These are phyloP conservation scores for Blastobotrys illinoisensis DNA, from an alignment of 1,139 yeast genomes.

Conservation along the genomic window DNA sequence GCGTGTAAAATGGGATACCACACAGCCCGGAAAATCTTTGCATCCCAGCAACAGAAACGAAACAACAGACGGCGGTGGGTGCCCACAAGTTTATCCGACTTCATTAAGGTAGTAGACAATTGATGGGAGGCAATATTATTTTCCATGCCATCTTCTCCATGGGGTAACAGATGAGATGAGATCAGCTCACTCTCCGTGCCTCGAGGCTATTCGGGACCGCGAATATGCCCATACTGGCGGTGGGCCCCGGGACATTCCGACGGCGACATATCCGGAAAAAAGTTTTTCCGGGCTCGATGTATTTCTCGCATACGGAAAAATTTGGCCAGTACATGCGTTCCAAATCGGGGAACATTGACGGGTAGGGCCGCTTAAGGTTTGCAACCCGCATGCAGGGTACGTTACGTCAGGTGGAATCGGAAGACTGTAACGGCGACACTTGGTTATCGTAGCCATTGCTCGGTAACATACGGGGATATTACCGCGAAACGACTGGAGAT, in stretches of 20 bases:
- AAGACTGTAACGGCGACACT: background rate
- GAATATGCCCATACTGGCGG: background rate
- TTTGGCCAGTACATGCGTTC: background rate
- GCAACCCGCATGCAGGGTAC: background rate
- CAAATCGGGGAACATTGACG: background rate
- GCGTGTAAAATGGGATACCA: background rate
- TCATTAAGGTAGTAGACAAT: background rate
- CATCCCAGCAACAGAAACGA: background rate
- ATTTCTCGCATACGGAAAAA: background rate
- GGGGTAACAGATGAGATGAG: background rate
- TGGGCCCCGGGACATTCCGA: background rate
- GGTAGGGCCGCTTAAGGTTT: background rate
- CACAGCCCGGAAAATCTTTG: background rate
- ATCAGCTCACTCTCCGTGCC: background rate
- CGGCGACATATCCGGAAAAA: background rate
- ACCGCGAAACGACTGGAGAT: background rate
- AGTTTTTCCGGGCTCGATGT: background rate
- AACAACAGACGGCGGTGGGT: background rate
- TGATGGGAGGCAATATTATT: background rate
- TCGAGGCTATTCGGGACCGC: background rate
- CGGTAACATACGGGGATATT: background rate
- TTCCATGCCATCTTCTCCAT: background rate
- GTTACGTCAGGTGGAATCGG: background rate
- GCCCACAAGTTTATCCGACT: background rate
- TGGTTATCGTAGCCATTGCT: background rate